Conservation (phyloP, 2,329 filamentous ascomycete genomes). For the Trichoderma gracile region DNA sequence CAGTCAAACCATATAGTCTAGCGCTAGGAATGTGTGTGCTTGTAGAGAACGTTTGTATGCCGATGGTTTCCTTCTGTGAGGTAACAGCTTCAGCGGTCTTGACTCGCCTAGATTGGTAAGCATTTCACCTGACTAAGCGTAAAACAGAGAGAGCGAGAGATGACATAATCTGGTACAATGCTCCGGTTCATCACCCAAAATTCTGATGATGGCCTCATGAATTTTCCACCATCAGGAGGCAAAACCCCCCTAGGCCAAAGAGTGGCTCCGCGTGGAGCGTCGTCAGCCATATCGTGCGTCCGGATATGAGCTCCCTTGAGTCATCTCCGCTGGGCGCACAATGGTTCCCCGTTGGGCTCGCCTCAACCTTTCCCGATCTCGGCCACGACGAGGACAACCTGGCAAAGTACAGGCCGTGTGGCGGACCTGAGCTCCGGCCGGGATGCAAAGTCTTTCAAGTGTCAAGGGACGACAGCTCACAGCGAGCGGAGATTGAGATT, state of each 20-base stretch:
- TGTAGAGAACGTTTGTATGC: too few relatives aligned
- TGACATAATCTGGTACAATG: not conserved
- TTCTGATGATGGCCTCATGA: not conserved
- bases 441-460: conserved; percentile 62
- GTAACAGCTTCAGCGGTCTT: too few relatives aligned
- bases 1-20: too few relatives aligned
- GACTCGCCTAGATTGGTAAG: too few relatives aligned
- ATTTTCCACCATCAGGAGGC: not conserved
- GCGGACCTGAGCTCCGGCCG: conserved; percentile 41
- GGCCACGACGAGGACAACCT: conserved; percentile 43
- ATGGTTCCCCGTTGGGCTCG: conserved; percentile 58
- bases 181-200: not conserved
- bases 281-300: not conserved
- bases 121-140: not conserved
- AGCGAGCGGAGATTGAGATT: conserved; percentile 41
- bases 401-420: conserved; percentile 42
- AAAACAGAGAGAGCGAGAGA: not conserved
- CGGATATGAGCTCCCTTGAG: conserved; percentile 33
- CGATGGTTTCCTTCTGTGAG: too few relatives aligned
- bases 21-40: too few relatives aligned
- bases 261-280: not conserved
- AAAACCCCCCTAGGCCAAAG: not conserved
- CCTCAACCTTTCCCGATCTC: conserved; percentile 58
- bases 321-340: conserved; percentile 25
- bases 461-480: conserved; percentile 42